Evolutionary conservation across 352 stramenopile genomes (phyloP), one percentile per base, ranked within the genome.

Genomic region (Pythium phragmiticola): DNA sequence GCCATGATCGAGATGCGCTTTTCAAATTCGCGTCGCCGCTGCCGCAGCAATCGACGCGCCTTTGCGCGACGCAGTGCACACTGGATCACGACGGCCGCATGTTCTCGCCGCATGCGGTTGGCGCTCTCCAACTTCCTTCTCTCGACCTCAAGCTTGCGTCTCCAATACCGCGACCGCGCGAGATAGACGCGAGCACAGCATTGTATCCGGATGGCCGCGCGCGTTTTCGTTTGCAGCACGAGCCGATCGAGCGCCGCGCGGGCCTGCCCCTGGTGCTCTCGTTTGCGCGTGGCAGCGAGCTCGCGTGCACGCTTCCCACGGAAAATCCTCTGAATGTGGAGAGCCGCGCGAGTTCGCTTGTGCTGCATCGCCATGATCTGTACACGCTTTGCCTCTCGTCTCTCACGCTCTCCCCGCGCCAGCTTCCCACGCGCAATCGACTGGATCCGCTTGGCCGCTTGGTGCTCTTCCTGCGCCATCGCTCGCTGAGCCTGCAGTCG

Each of bases 1-100:
- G 82, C 82, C 80, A 94, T 90, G 61, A 90, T 74, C 9, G 85
- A 90, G 46, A 94, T 86, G 8, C 85, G 69, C 43, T 83, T 80
- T 67, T 94, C 83, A 49, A 94, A 82, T n/a, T 90, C 82, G 11
- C 66, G 70, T 14, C 85, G 78, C n/a, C 73, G 73, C 23, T 71
- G 74, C 14, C 75, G 43, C 41, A 92, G 47, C 48, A 77, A 16
- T 0, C 70, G 70, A 16, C 74, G 60, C 8, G 83, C 85, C 9
- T 75, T 66, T 17, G 67, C 67, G 23, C 72, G 72, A 12, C 83
- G 78, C 57, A 89, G 69, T 5, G 73, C 65, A 48, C 85, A 90
- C 59, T 94, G 83, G 39, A 95, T 88, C 47, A 80, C 74, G 21
- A 91, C 65, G 11, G 74, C 79, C 1, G 82, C 86, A 5, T 80